Percentiles rank a stretch among this genome's conserved stretches.
phyloP scores from a whole-genome alignment of 495 filamentous ascomycete genomes.

The Trichoderma parareesei region DNA sequence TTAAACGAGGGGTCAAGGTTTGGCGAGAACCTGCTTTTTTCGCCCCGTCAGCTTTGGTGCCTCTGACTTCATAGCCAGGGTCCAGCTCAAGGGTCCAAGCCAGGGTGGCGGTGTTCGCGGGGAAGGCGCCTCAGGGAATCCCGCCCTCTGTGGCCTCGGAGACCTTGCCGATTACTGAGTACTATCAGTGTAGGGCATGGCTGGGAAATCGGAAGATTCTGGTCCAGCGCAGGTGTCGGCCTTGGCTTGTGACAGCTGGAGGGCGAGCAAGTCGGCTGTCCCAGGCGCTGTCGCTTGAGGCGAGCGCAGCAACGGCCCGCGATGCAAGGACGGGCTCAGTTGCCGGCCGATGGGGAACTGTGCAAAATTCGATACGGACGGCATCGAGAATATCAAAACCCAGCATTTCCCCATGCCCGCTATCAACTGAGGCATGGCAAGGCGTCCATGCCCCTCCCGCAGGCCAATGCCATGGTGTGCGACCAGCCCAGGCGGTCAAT shows the following conservation, averaged over 20 bases:
- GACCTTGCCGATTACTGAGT: neutral
- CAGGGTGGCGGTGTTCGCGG: conserved; percentile 10
- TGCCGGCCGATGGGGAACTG: neutral
- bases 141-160: neutral
- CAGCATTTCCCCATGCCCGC: neutral
- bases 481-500: neutral
- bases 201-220: neutral
- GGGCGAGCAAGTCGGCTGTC: neutral
- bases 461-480: conserved; percentile 1
- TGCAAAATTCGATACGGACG: neutral
- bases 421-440: neutral
- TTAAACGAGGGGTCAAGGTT: conserved; percentile 7
- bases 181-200: neutral
- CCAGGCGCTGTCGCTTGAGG: too few relatives aligned
- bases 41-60: neutral
- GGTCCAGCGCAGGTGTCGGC: too few relatives aligned
- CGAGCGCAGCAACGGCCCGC: too few relatives aligned
- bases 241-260: neutral
- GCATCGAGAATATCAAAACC: neutral
- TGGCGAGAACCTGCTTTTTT: conserved; percentile 4
- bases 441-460: neutral
- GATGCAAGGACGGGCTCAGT: neutral
- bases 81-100: conserved; percentile 5
- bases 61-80: conserved; percentile 8
- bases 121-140: neutral